Evolutionary conservation across 140 eudicot genomes (phyloP).

Genomic region (Stevia rebaudiana): DNA sequence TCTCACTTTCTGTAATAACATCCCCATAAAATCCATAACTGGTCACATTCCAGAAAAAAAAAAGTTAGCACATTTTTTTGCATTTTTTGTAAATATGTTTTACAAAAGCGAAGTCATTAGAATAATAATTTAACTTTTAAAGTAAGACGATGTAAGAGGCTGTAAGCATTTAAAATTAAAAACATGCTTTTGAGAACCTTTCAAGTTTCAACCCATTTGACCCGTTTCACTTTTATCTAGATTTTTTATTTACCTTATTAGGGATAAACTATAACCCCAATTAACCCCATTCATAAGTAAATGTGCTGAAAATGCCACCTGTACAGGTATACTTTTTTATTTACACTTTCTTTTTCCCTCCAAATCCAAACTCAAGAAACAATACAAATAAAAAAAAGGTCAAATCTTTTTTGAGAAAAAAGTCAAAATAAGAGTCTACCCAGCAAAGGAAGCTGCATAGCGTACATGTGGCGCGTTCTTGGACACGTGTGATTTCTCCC

Average conservation of each 20-base stretch:
- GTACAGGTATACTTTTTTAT: background rate
- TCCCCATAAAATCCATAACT: slow-evolving; percentile 68
- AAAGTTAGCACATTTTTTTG: background rate
- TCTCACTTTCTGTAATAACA: slow-evolving; percentile 93
- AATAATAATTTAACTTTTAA: background rate
- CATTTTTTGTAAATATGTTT: background rate
- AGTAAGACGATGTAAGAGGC: too few relatives aligned
- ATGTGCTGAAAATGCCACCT: background rate
- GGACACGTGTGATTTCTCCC: slow-evolving; percentile 60
- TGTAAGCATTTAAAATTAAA: background rate
- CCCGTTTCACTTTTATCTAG: background rate
- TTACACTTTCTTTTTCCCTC: background rate
- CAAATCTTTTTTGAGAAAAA: background rate
- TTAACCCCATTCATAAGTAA: background rate
- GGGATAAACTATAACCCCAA: background rate
- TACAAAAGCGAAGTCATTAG: background rate
- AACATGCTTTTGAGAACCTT: background rate
- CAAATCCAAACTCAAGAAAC: background rate
- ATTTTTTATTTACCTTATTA: background rate
- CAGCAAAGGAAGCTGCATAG: slow-evolving; percentile 96
- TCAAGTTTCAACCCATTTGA: slow-evolving; percentile 10
- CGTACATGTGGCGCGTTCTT: slow-evolving; percentile 68
- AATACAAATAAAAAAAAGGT: background rate
- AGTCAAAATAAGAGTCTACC: slow-evolving; percentile 43
- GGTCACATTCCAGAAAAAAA: slow-evolving; percentile 15